Conservation (phyloP, 73 alveolate genomes). For the Durusdinium trenchii region DNA sequence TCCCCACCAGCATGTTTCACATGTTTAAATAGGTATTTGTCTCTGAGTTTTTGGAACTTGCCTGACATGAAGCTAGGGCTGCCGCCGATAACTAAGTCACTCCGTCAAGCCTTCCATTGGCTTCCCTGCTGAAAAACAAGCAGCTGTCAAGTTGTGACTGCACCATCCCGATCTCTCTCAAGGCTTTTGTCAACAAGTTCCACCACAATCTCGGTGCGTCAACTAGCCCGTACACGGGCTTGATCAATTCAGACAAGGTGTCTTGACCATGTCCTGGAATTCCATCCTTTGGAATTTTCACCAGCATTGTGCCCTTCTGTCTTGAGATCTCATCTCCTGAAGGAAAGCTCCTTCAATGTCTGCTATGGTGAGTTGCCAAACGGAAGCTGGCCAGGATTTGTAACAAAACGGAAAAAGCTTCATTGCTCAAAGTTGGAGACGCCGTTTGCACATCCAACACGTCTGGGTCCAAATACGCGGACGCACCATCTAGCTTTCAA, state of each 20-base stretch:
- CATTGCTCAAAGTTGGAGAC: neutral
- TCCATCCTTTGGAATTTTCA: too few species aligned
- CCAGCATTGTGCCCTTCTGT: too few species aligned
- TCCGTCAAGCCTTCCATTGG: neutral
- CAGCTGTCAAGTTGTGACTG: neutral
- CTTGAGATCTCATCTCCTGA: neutral
- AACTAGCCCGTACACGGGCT: neutral
- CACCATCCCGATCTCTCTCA: neutral
- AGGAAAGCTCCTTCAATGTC: constrained; percentile 6
- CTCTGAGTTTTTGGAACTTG: neutral
- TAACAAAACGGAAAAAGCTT: neutral
- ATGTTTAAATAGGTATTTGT: constrained; percentile 8
- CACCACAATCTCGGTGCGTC: constrained; percentile 31
- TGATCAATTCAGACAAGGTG: neutral
- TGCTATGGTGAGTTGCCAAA: neutral
- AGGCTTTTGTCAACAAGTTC: neutral
- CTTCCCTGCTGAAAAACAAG: neutral
- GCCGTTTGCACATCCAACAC: neutral
- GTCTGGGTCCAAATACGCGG: neutral
- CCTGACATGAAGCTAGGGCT: neutral
- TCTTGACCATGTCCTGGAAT: neutral
- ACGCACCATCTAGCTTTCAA: constrained; percentile 6
- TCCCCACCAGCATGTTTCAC: neutral
- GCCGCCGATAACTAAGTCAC: neutral
- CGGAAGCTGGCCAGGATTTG: neutral